Conservation (phyloP, 768 basidiomycete genomes). For the Lactarius akahatsu region DNA sequence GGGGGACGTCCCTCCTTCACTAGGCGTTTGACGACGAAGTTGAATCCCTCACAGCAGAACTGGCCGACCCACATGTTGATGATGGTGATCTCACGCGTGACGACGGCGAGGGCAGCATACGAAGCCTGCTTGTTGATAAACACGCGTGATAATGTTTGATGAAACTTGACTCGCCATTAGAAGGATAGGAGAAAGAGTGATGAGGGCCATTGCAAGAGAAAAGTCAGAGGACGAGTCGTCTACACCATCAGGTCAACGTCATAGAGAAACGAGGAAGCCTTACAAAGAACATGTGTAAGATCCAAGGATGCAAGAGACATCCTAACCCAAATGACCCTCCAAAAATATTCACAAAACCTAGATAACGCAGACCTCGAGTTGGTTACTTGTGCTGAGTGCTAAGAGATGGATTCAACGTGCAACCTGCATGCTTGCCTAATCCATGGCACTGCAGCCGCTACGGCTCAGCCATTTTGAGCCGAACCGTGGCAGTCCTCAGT, state of each 20-base stretch:
- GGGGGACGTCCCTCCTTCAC: slow-evolving; percentile 69
- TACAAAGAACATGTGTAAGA: slow-evolving; percentile 35
- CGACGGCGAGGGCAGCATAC: slow-evolving; percentile 71
- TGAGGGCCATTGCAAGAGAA: slow-evolving; percentile 34
- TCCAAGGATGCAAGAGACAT: slow-evolving; percentile 30
- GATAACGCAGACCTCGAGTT: neutral
- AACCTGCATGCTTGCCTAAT: no score
- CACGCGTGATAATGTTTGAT: neutral
- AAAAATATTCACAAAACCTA: neutral
- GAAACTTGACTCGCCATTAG: slow-evolving; percentile 32
- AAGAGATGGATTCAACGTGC: neutral
- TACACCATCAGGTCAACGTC: slow-evolving; percentile 19
- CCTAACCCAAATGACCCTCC: neutral
- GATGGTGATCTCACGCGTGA: slow-evolving; percentile 77
- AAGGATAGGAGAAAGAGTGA: slow-evolving; percentile 38
- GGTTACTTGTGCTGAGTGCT: neutral
- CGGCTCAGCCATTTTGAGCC: no score
- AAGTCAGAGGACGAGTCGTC: slow-evolving; percentile 35
- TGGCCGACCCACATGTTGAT: slow-evolving; percentile 86
- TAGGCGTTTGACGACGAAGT: slow-evolving; percentile 63
- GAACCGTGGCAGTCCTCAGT: no score
- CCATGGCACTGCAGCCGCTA: no score
- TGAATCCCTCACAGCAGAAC: slow-evolving; percentile 65
- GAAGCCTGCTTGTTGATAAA: slow-evolving; percentile 52
- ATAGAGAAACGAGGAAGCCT: slow-evolving; percentile 8